Percentiles rank a stretch among this genome's conserved stretches.
These are phyloP conservation scores for Blastobotrys capitulatus DNA, from an alignment of 1,139 yeast genomes.

Conservation along the genomic window DNA sequence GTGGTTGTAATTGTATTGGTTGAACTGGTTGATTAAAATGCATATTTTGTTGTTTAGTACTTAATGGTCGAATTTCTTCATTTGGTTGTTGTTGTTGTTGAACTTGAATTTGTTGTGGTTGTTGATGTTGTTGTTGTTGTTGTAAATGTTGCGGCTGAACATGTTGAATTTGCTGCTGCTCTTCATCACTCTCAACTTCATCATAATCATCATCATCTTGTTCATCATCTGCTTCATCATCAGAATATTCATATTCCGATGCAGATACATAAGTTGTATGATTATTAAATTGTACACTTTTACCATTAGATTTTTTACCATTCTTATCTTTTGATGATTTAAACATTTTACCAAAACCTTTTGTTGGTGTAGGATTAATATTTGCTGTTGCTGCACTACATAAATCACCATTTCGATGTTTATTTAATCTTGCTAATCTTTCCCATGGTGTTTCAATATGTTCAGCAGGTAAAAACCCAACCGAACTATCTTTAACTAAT, in stretches of 20 bases:
- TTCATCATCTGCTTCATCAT: slow-evolving; percentile 24
- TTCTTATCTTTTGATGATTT: slow-evolving; percentile 13
- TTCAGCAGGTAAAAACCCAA: slow-evolving; percentile 97
- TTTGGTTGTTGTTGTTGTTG: background rate
- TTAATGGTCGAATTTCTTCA: no score
- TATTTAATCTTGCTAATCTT: slow-evolving; percentile 82
- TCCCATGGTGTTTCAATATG: slow-evolving; percentile 89
- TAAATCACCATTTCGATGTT: slow-evolving; percentile 83
- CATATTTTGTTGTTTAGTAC: no score
- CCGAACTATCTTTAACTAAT: slow-evolving; percentile 49
- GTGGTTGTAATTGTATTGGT: slow-evolving; percentile 4
- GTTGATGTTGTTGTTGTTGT: background rate
- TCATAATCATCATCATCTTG: slow-evolving; percentile 20
- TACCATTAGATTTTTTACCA: slow-evolving; percentile 13
- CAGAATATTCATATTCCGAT: slow-evolving; percentile 27
- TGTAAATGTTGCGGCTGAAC: background rate
- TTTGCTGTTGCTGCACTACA: slow-evolving; percentile 11
- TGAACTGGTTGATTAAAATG: no score
- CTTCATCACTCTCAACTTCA: slow-evolving; percentile 23
- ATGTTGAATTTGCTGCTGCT: background rate
- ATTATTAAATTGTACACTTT: slow-evolving; percentile 23
- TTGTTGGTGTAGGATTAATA: background rate
- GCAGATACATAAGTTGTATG: slow-evolving; percentile 28
- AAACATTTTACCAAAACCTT: slow-evolving; percentile 19
- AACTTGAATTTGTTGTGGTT: background rate